Evolutionary conservation across 371 early-diverging fungal species (phyloP).

Genomic region (Synchytrium microbalum): DNA sequence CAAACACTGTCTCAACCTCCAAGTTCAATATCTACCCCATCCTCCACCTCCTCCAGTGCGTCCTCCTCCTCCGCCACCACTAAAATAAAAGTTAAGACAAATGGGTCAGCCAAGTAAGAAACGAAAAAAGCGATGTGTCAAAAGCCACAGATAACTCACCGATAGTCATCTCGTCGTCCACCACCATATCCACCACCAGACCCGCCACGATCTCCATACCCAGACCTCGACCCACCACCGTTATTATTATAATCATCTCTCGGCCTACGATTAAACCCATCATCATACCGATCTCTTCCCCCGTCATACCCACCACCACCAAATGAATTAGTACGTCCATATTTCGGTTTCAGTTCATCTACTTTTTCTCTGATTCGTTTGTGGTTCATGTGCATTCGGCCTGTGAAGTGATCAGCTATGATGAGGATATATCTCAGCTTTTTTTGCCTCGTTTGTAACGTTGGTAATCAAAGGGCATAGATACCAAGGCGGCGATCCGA

Average conservation of each 20-base stretch:
- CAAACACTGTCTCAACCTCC: no score
- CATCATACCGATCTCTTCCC: constrained; percentile 15
- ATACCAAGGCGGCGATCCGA: constrained; percentile 28
- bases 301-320: constrained; percentile 12
- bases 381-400: constrained; percentile 42
- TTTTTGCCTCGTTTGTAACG: background rate
- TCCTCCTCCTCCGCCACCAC: background rate
- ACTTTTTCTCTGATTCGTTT: constrained; percentile 32
- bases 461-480: background rate
- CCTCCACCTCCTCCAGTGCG: background rate
- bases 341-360: constrained; percentile 27
- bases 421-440: constrained; percentile 10
- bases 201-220: no score
- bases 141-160: background rate
- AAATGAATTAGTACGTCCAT: constrained; percentile 3
- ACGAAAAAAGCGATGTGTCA: no score
- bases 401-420: constrained; percentile 36
- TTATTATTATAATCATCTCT: no score
- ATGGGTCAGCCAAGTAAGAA: no score
- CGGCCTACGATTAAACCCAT: no score
- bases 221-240: constrained; percentile 12
- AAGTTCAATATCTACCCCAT: background rate
- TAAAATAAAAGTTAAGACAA: no score
- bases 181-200: background rate
- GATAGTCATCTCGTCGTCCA: constrained; percentile 1